Evolutionary conservation across 257 asterid genomes (phyloP).

Genomic region (Handroanthus guayacan): DNA sequence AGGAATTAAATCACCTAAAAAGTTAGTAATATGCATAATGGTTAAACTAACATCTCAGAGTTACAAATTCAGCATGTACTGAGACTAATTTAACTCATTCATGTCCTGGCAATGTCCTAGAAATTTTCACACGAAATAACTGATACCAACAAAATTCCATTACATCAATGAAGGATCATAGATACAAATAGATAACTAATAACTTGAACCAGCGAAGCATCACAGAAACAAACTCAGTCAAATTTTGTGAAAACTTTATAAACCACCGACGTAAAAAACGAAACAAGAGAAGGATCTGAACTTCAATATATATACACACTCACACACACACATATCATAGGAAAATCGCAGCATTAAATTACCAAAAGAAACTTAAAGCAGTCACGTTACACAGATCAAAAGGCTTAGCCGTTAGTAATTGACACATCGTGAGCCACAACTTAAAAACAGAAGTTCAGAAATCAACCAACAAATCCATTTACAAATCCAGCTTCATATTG

Average conservation of each 20-base stretch:
- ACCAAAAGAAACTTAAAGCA: neutral
- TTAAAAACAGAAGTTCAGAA: neutral
- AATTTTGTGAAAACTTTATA: too few relatives aligned
- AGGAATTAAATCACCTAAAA: neutral
- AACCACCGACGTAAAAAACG: too few relatives aligned
- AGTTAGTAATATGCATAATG: neutral
- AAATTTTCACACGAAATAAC: neutral
- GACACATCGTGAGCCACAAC: constrained; percentile 16
- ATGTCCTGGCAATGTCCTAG: neutral
- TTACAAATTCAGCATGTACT: neutral
- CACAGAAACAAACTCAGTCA: too few relatives aligned
- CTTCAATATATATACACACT: neutral
- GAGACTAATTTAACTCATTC: neutral
- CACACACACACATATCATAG: neutral
- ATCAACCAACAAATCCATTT: neutral
- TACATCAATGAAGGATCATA: neutral
- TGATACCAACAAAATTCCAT: neutral
- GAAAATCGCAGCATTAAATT: too few relatives aligned
- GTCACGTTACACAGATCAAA: constrained; percentile 2
- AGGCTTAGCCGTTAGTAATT: neutral
- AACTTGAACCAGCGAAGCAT: too few relatives aligned
- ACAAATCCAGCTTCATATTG: neutral
- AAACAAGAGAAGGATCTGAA: too few relatives aligned
- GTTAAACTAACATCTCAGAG: neutral
- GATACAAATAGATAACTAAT: too few relatives aligned